A percentile compares a stretch with the other conserved stretches of the same genome.
Conservation (phyloP, 2,329 filamentous ascomycete species). For the Arthrinium phaeospermum region DNA sequence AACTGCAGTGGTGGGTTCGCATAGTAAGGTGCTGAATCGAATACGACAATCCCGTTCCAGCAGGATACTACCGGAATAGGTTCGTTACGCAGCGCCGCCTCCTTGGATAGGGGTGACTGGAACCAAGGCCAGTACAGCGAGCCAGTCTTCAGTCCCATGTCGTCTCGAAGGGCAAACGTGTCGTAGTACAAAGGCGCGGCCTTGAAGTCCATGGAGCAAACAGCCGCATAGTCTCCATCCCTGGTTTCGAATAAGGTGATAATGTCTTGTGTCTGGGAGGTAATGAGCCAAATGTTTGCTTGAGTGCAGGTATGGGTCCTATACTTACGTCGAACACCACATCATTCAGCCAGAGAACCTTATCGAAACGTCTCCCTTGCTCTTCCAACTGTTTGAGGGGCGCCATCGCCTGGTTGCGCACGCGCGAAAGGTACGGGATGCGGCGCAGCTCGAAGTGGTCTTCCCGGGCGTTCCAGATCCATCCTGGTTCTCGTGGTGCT, state of each 20-base stretch:
- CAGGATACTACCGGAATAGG: slow-evolving; percentile 68
- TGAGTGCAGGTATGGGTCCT: not conserved
- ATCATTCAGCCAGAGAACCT: slow-evolving; percentile 65
- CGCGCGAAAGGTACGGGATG: slow-evolving; percentile 69
- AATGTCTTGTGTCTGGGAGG: slow-evolving; percentile 50
- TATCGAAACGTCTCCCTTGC: slow-evolving; percentile 58
- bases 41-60: slow-evolving; percentile 68
- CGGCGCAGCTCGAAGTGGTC: slow-evolving; percentile 63
- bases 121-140: slow-evolving; percentile 67
- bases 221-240: slow-evolving; percentile 61
- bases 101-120: slow-evolving; percentile 44
- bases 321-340: slow-evolving; percentile 60
- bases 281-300: not conserved
- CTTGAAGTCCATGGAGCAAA: slow-evolving; percentile 65
- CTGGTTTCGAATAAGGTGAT: slow-evolving; percentile 59
- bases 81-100: slow-evolving; percentile 53
- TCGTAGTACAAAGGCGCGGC: slow-evolving; percentile 62
- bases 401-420: slow-evolving; percentile 68
- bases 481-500: slow-evolving; percentile 54
- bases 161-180: slow-evolving; percentile 65
- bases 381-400: slow-evolving; percentile 58
- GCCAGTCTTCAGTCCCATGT: slow-evolving; percentile 55
- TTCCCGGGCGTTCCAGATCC: slow-evolving; percentile 61
- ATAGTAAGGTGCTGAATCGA: slow-evolving; percentile 54
- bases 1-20: slow-evolving; percentile 55